phyloP scores from a whole-genome alignment of 192 early-diverging fungal species.

The Rhizophlyctis rosea region DNA sequence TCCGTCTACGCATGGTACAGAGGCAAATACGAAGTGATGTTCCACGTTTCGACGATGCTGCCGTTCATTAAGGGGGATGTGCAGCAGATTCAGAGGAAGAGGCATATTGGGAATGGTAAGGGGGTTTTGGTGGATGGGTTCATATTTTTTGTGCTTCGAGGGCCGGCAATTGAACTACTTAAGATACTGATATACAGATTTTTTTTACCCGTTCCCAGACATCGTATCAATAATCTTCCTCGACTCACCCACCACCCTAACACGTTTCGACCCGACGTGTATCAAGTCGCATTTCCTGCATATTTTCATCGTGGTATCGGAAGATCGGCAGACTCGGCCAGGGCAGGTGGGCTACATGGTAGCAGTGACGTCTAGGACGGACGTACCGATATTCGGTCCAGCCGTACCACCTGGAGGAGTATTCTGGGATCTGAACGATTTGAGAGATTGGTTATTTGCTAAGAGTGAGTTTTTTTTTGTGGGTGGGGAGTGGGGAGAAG shows the following conservation, averaged over 20 bases:
- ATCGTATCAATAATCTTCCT: slow-evolving; percentile 44
- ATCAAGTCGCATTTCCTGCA: slow-evolving; percentile 47
- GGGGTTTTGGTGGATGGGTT: not conserved
- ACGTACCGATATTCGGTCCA: slow-evolving; percentile 44
- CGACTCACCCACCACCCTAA: slow-evolving; percentile 29
- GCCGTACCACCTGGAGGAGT: slow-evolving; percentile 31
- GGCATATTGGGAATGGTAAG: slow-evolving; percentile 53
- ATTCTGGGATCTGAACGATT: slow-evolving; percentile 24
- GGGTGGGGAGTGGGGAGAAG: not conserved
- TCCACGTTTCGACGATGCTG: slow-evolving; percentile 46
- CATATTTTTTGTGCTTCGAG: no score
- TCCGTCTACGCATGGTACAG: slow-evolving; percentile 34
- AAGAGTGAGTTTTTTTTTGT: slow-evolving; percentile 31
- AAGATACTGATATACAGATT: no score
- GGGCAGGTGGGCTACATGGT: slow-evolving; percentile 33
- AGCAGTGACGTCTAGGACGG: slow-evolving; percentile 29
- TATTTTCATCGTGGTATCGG: slow-evolving; percentile 41
- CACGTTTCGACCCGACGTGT: slow-evolving; percentile 37
- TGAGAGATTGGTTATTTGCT: slow-evolving; percentile 42
- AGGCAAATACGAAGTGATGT: slow-evolving; percentile 44
- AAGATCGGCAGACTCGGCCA: slow-evolving; percentile 17
- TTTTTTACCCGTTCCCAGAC: slow-evolving; percentile 20
- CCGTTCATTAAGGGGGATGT: slow-evolving; percentile 36
- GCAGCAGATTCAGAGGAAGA: slow-evolving; percentile 51
- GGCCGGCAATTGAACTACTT: no score